These are phyloP conservation scores for Pleurotus eryngii DNA, from an alignment of 768 basidiomycete species.

Conservation along the genomic window DNA sequence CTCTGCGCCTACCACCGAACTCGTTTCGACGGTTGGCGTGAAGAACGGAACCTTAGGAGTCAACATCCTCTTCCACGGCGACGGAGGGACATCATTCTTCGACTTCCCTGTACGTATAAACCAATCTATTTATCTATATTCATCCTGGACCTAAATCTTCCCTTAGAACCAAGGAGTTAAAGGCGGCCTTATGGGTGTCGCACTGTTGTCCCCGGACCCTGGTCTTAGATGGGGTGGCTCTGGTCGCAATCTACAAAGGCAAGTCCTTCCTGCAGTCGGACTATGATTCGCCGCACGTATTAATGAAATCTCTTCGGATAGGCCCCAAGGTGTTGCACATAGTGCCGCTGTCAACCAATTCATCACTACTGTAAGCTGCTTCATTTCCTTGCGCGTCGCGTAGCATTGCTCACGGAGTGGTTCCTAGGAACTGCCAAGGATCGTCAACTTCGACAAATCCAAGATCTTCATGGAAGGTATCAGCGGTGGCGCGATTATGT, in stretches of 20 bases:
- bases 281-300: background rate
- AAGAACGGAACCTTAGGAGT: constrained; percentile 6
- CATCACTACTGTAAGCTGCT: constrained; percentile 15
- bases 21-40: constrained; percentile 5
- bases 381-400: background rate
- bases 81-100: constrained; percentile 18
- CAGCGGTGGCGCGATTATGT: constrained; percentile 23
- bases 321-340: constrained; percentile 23
- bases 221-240: constrained; percentile 17
- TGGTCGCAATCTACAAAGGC: constrained; percentile 8
- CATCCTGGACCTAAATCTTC: background rate
- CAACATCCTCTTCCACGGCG: constrained; percentile 15
- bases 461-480: constrained; percentile 25
- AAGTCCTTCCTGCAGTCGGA: background rate
- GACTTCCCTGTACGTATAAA: constrained; percentile 17
- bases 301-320: background rate
- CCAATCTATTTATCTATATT: background rate
- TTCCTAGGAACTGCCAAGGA: constrained; percentile 16
- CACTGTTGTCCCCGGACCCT: constrained; percentile 15
- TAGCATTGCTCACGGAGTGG: background rate
- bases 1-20: constrained; percentile 9
- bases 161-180: constrained; percentile 19
- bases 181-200: constrained; percentile 16
- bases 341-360: constrained; percentile 25
- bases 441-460: constrained; percentile 23